Base-by-base conservation (phyloP, 192 early-diverging fungal species). In the Coemansia sp. region DNA sequence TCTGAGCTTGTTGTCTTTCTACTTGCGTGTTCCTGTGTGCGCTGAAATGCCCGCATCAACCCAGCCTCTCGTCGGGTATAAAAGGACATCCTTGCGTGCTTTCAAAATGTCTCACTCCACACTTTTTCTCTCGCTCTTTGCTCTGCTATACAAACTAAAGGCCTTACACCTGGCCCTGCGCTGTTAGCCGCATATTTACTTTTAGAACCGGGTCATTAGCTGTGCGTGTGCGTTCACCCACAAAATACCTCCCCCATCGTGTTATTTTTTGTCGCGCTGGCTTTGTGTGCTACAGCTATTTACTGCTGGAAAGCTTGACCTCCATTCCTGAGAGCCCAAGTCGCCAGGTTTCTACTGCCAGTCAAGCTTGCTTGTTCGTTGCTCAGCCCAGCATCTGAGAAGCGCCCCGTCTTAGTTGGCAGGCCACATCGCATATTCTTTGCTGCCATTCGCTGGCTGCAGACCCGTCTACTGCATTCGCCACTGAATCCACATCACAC, bases 11-110 rank as follows among this genome's bases (percentile, higher is more conserved):
- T 38, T 9, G 21, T 22, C 39, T 53, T 50, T 62, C 35, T 58
- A 23, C 50, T 51, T 17, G 19, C 50, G 50, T 19, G n/a, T 51
- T 19, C 50, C 37, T 58, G 57, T 41, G 57, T 24, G 22, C 22
- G 17, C 7, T 22, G 17, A 63, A 63, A 63, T 63, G 53, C 61
- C 61, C 61, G 61, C 39, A 63, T 39, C 39, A 51, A 24, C 38
- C 37, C 57, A 22, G 21, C 49, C 60, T 22, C 17, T 19, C 24
- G 25, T 22, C 37, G 17, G 37, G 32, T 64, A 64, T 64, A 64
- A 64, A 64, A 55, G 62, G 50, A 5, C 14, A 12, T 15, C 7
- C 48, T 49, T 49, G 48, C 48, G 17, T 17, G 19, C 17, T 21
- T 8, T 49, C 22, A 22, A 56, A 48, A 27, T 29, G 45, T 10